Base-by-base conservation (phyloP, 169 alveolate genomes). In the Eimeria maxima region DNA sequence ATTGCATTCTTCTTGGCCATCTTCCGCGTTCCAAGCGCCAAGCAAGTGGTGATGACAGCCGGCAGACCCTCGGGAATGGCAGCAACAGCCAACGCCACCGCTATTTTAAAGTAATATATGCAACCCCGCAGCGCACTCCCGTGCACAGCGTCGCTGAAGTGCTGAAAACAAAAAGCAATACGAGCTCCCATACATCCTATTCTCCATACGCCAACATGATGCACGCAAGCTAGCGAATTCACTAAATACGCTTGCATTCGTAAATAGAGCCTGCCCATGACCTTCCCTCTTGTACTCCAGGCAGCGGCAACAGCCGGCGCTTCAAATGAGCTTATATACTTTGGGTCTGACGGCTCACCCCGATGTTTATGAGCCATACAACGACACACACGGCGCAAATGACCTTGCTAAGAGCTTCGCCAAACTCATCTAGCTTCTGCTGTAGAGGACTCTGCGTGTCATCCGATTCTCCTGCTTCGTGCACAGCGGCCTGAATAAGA, bases 51-150 rank as follows among this genome's bases (percentile, higher is more conserved):
- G 89, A 99, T 99, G 57, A 99, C 99, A 3, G 99, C 99, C 20
- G 99, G 99, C 57, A 99, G 98, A 16, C 99, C 99, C 97, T 99
- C 99, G 8, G 99, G 99, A 60, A 99, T 99, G 42, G 99, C 99
- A 53, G 99, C 99, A 45, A 99, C 99, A 18, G 99, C 99, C 47
- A 99, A 97, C 5, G 99, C 99, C 44, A 99, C 99, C 8, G 99
- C 99, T 27, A 99, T 99, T 96, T 99, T 99, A 97, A 99, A 99
- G 97, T 98, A 99, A 97, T 99, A 99, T 74, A 99, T 98, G 93
- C 99, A 99, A 33, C 99, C 99, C 93, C 99, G 98, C 63, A 99
- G 42, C 47, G 98, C 93, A 47, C 99, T 96, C 47, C 99, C 99
- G 95, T 99, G 99, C n/a, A 98, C 98, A 20, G 99, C 99, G 95